Evolutionary conservation across 352 stramenopile genomes (phyloP).

Genomic region (Globisporangium radiosum): DNA sequence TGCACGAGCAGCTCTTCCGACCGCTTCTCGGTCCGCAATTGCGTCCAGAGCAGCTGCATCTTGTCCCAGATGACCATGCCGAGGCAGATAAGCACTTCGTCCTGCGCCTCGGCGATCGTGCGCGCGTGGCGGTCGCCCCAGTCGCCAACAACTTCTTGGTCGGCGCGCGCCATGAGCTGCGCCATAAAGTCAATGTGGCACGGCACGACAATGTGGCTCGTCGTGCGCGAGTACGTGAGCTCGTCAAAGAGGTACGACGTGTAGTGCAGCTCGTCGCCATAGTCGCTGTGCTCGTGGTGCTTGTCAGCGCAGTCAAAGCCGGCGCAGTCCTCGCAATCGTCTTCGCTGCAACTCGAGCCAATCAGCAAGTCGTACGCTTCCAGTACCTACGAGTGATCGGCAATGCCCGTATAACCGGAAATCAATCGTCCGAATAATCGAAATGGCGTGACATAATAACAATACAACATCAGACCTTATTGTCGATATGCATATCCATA

Average conservation of each 20-base stretch:
- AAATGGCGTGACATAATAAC: no score
- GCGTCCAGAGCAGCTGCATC: constrained; percentile 78
- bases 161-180: constrained; percentile 75
- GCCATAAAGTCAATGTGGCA: constrained; percentile 84
- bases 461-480: no score
- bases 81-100: constrained; percentile 83
- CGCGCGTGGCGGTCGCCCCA: constrained; percentile 79
- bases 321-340: constrained; percentile 82
- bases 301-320: constrained; percentile 73
- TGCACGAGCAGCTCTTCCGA: constrained; percentile 76
- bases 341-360: constrained; percentile 76
- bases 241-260: constrained; percentile 86
- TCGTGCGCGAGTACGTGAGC: constrained; percentile 73
- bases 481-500: no score
- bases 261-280: constrained; percentile 79
- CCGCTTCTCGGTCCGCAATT: constrained; percentile 66
- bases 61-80: constrained; percentile 88
- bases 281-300: constrained; percentile 63
- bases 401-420: no score
- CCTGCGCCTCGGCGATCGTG: constrained; percentile 79
- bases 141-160: constrained; percentile 78
- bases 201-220: constrained; percentile 76
- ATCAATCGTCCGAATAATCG: no score
- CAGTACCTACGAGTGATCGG: constrained; percentile 21
- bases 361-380: constrained; percentile 85